Conservation (phyloP, 129 eudicot species). For the Sambucus nigra region DNA sequence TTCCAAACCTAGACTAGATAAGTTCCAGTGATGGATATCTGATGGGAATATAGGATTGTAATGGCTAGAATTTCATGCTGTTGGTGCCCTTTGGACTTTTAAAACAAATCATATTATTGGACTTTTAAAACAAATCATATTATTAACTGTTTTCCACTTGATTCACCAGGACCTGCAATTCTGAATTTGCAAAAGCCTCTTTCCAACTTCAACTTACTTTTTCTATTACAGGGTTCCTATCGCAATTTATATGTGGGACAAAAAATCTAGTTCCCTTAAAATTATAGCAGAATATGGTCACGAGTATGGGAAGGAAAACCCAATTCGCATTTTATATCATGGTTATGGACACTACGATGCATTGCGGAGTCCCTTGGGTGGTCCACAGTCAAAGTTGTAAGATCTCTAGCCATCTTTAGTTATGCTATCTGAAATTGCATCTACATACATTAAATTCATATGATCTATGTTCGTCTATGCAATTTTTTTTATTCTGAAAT, state of each 20-base stretch:
- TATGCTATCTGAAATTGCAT: neutral
- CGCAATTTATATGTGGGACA: slow-evolving; percentile 58
- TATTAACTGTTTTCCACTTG: no score
- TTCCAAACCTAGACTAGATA: neutral
- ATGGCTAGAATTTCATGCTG: no score
- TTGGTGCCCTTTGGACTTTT: no score
- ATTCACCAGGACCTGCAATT: no score
- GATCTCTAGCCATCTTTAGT: slow-evolving; percentile 5
- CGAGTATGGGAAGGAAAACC: slow-evolving; percentile 59
- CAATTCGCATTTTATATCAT: slow-evolving; percentile 62
- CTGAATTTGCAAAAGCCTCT: no score
- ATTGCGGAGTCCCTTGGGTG: slow-evolving; percentile 22
- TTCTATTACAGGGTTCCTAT: slow-evolving; percentile 58
- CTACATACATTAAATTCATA: neutral
- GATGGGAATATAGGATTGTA: no score
- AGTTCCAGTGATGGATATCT: neutral
- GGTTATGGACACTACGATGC: slow-evolving; percentile 93
- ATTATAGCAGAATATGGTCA: slow-evolving; percentile 78
- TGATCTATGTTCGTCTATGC: neutral
- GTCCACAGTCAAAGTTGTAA: slow-evolving; percentile 24
- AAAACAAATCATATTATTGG: no score
- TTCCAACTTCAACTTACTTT: no score
- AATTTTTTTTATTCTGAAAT: neutral
- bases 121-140: no score
- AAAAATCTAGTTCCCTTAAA: slow-evolving; percentile 37